Base-by-base conservation (phyloP, 352 stramenopile species). In the Phytophthora fragariaefolia region DNA sequence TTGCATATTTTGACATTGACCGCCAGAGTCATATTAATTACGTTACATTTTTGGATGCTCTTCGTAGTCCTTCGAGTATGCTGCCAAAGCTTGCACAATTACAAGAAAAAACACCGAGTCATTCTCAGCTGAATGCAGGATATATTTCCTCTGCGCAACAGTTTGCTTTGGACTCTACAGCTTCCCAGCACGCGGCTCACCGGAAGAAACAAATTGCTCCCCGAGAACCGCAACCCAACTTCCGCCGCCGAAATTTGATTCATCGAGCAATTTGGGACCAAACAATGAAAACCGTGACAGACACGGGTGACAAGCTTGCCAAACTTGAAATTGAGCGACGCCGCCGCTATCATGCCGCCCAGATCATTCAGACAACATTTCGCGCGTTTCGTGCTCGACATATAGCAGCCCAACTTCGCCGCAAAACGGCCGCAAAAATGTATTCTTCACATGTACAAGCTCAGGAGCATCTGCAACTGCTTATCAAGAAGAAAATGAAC, bases 1-100 rank as follows among this genome's bases (percentile, higher is more conserved):
- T 94, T 58, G 71, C 69, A 15, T 80, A 77, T 56, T 91, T 95
- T 45, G 86, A 96, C 61, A 52, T 64, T 0, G 80, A 94, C 50
- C 69, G 74, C 17, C 78, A 67, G 23, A 87, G 89, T 9, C 83
- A 74, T 18, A 83, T 97, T 46, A 84, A 82, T 66, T 91, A 69
- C 50, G 82, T 95, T 30, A 71, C 90, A 46, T 94, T 97, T 47
- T 55, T 97, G 4, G 50, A 79, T 2, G 75, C 66, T 10, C 75
- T 90, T 40, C 73, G 81, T n/a, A 80, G 74, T 6, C 24, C 36
- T 13, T 55, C 46, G 8, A 58, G 42, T 13, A 23, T 20, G 17
- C 47, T 78, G 47, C 60, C 64, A 64, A 66, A 61, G 20, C n/a
- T 61, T 6, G 1, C 22, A 13, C 46, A 42, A 3, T 42, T 3